Evolutionary conservation across 257 asterid genomes (phyloP), one percentile per base, ranked within the genome.

Genomic region (Penstemon newberryi): DNA sequence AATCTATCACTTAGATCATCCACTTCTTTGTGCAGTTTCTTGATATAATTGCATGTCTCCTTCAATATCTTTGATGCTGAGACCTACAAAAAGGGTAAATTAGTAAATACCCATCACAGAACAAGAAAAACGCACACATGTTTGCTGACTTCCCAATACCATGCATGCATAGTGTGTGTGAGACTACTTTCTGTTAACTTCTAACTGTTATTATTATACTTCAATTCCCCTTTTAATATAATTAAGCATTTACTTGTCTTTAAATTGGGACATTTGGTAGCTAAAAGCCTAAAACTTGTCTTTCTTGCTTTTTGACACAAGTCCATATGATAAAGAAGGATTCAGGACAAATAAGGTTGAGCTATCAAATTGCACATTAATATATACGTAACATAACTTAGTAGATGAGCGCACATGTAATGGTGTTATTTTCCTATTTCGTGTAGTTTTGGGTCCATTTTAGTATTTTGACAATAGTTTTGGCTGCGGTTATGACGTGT

Each of bases 1-100:
- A 89, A 81, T 57, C 79, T 79, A 3, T 74, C 83, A 72, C 89
- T 83, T n/a, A 86, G 71, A 71, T 75, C 82, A 74, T 86, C 95
- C 74, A 84, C 87, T 63, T 89, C 91, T 62, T 69, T 85, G 19
- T 86, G 84, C 82, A 89, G 81, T 58, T 73, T 81, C 83, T 77
- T 76, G 25, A 89, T 82, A 77, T 85, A 83, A 13, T 72, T 80
- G 75, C 96, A 83, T 40, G 85, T 68, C 64, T 79, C 87, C 62
- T 85, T 74, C 77, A 86, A 51, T 2, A 79, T 51, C 75, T 80
- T 75, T 63, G 87, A 58, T 75, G 84, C 79, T 53, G 73, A 15
- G 59, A 62, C 80, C 95, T 88, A 63, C 42, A 25, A 25, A 25
- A 25, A 25, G 33, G 33, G 33, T 25, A 25, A 25, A 25, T 25